Evolutionary conservation across 768 basidiomycete genomes (phyloP).

Genomic region (Boletus rubescentipes): DNA sequence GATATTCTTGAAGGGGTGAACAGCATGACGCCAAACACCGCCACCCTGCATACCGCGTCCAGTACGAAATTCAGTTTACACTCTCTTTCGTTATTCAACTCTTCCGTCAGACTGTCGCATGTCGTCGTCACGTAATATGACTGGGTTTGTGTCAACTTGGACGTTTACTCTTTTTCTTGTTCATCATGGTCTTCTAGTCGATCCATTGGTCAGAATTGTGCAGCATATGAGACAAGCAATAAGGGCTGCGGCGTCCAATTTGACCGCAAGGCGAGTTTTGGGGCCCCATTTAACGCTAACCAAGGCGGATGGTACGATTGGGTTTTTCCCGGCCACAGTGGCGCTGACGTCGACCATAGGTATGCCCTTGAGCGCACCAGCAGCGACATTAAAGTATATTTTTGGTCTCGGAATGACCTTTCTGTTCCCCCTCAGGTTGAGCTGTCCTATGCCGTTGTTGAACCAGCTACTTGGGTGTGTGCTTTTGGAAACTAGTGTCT

Average conservation of each 20-base stretch:
- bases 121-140: slow-evolving; percentile 18
- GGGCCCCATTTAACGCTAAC: slow-evolving; percentile 28
- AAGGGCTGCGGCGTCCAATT: slow-evolving; percentile 24
- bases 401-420: slow-evolving; percentile 38
- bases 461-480: slow-evolving; percentile 34
- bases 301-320: slow-evolving; percentile 39
- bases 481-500: neutral
- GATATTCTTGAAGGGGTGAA: slow-evolving; percentile 54
- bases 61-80: slow-evolving; percentile 11
- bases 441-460: slow-evolving; percentile 8
- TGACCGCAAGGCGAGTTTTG: slow-evolving; percentile 14
- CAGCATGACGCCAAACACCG: slow-evolving; percentile 33
- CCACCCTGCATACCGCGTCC: slow-evolving; percentile 30
- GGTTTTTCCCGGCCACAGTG: neutral
- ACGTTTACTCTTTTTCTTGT: neutral
- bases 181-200: slow-evolving; percentile 10
- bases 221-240: slow-evolving; percentile 23
- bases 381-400: slow-evolving; percentile 41
- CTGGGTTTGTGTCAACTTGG: slow-evolving; percentile 12
- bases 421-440: slow-evolving; percentile 27
- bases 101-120: slow-evolving; percentile 20
- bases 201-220: slow-evolving; percentile 16
- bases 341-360: slow-evolving; percentile 24
- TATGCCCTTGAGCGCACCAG: slow-evolving; percentile 41
- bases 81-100: neutral